A percentile compares a stretch with the other conserved stretches of the same genome.
Conservation (phyloP, 2,329 filamentous ascomycete genomes). For the Emmonsiellopsis sp. region DNA sequence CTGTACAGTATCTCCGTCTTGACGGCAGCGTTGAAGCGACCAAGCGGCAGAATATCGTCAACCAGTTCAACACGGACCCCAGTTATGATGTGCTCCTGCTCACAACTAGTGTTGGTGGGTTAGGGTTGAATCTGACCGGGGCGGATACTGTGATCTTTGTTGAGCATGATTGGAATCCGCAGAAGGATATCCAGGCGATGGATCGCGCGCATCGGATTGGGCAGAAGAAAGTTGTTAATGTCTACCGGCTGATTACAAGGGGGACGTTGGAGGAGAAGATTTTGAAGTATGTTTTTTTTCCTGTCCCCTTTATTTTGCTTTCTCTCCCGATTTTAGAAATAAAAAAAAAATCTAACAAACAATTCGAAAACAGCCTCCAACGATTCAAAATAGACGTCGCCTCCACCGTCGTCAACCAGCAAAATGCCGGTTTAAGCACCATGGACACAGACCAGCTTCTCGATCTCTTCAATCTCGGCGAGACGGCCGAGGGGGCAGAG, state of each 20-base stretch:
- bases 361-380: constrained; percentile 57
- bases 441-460: constrained; percentile 99
- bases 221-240: constrained; percentile 99
- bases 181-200: constrained; percentile 98
- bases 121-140: constrained; percentile 90
- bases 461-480: constrained; percentile 86
- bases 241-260: constrained; percentile 91
- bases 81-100: constrained; percentile 90
- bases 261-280: constrained; percentile 99
- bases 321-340: constrained; percentile 5
- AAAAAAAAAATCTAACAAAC: constrained; percentile 3
- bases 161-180: constrained; percentile 98
- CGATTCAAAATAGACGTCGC: constrained; percentile 99
- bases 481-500: constrained; percentile 46
- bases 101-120: constrained; percentile 88
- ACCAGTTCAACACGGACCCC: constrained; percentile 96
- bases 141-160: constrained; percentile 99
- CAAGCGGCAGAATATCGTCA: constrained; percentile 93
- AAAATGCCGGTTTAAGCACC: constrained; percentile 85
- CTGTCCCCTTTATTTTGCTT: constrained; percentile 8
- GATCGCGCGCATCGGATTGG: constrained; percentile 96
- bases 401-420: constrained; percentile 95
- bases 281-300: constrained; percentile 51
- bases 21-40: constrained; percentile 89
- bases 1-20: constrained; percentile 85